Base-by-base conservation (phyloP, 1,139 yeast genomes). In the Suhomyces bribrorum region DNA sequence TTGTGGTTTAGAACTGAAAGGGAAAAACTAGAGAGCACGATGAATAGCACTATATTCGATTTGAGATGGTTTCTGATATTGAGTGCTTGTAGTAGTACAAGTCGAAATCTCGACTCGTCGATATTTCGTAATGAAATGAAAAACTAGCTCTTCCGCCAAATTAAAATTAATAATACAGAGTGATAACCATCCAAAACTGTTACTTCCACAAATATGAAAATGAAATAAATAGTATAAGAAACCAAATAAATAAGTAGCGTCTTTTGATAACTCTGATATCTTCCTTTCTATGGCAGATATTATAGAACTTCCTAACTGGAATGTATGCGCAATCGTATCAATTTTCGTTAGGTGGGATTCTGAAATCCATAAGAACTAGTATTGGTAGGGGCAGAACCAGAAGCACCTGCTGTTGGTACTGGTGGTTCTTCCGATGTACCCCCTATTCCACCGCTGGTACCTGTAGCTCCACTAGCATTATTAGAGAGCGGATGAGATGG, bases 401-500 rank as follows among this genome's bases (percentile, higher is more conserved):
- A 12, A 9, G 15, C 29, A 5, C 31, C 26, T 6, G 37, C 26
- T 14, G 40, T 23, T 7, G 20, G 33, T 11, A 14, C 32, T 7
- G 20, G 16, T 12, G 38, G 12, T 11, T 38, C 41, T 6, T 37
- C 44, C 7, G 27, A 14, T 14, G 26, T 29, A 4, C 28, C 29
- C 17, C 29, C 34, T 9, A 37, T 23, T 8, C 34, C 22, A 8
- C 25, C 34, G 14, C 38, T 17, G 15, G 32, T 37, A 5, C 37
- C 38, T 7, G 39, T 17, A 4, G 30, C 32, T 5, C 37, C 34
- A n/a, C 32, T 29, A 28, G 42, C 26, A 9, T 20, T 26, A 14
- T 30, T 38, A 1, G 42, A 20, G 14, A 35, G 24, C 2, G 42
- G 44, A 22, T 41, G 41, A 2, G 41, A 33, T 7, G 40, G 37